Base-by-base conservation (phyloP, 768 basidiomycete genomes). In the Lentinula edodes region DNA sequence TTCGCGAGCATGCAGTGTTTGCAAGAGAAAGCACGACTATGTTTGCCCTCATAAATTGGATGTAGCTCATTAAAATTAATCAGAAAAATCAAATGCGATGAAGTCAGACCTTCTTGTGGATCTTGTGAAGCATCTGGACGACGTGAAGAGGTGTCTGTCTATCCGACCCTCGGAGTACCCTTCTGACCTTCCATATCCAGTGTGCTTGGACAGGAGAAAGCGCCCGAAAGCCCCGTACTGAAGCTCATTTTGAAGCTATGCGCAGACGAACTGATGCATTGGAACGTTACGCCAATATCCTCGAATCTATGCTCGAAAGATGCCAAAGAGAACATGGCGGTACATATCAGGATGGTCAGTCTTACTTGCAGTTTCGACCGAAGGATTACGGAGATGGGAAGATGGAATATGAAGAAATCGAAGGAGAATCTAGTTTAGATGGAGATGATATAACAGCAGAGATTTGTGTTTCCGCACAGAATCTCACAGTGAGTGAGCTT, bases 1-100 rank as follows among this genome's bases (percentile, higher is more conserved):
- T n/a, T 58, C 67, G 13, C 71, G 73, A 59, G 77, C 76, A 2
- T 78, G 77, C 63, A 73, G 67, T 54, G 68, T 76, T 23, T 78
- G 77, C 62, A 71, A 76, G 46, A 66, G 70, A 70, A 80, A 78
- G 81, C 79, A 28, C 28, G 28, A 28, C 63, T 67, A 75, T 52
- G 6, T 34, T 41, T 23, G 10, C 13, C 23, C 15, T 52, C 23
- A 36, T 54, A 34, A 34, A 50, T 54, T 10, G 55, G 34, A 41
- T 46, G 28, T 60, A 62, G 42, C 36, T 56, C 10, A 55, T 13
- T 39, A 51, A 28, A 35, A n/a, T 35, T 58, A 46, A 38, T 45
- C 34, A 80, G 80, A 67, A 80, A 80, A 64, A 76, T 73, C 12
- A 80, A 76, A 65, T 82, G 81, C 68, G 78, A 78, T 63, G 81